phyloP scores from a whole-genome alignment of 768 basidiomycete genomes.

The Collybia sordida region DNA sequence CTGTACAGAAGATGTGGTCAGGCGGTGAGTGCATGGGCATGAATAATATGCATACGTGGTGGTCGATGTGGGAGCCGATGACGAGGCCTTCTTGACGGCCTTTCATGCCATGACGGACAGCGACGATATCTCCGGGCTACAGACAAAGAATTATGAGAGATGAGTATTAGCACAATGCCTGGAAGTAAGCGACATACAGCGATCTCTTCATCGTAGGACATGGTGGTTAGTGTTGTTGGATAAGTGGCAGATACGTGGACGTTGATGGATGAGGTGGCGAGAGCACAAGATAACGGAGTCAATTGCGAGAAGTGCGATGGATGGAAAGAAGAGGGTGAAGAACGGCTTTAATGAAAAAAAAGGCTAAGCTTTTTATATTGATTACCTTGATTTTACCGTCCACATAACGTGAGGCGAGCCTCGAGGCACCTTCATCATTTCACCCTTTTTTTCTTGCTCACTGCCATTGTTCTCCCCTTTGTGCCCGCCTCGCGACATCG shows the following conservation, averaged over 20 bases:
- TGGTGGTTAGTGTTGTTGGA: slow-evolving; percentile 11
- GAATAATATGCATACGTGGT: slow-evolving; percentile 46
- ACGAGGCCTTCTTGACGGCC: slow-evolving; percentile 80
- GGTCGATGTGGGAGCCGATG: slow-evolving; percentile 72
- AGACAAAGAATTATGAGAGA: background rate
- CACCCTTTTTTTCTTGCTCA: slow-evolving; percentile 6
- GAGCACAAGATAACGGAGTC: slow-evolving; percentile 7
- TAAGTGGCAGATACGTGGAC: slow-evolving; percentile 1
- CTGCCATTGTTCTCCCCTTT: background rate
- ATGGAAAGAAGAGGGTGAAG: slow-evolving; percentile 25
- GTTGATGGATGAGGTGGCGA: slow-evolving; percentile 3
- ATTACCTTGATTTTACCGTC: slow-evolving; percentile 24
- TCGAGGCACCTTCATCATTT: slow-evolving; percentile 41
- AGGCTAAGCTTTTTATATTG: slow-evolving; percentile 14
- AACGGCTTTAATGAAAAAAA: slow-evolving; percentile 44
- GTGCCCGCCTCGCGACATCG: background rate
- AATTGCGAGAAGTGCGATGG: slow-evolving; percentile 18
- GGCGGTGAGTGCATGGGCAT: background rate
- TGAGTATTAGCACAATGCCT: background rate
- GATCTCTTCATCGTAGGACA: slow-evolving; percentile 39
- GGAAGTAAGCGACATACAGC: slow-evolving; percentile 19
- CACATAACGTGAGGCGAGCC: slow-evolving; percentile 45
- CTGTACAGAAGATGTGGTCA: slow-evolving; percentile 32
- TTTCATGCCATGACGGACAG: slow-evolving; percentile 61
- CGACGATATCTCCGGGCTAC: slow-evolving; percentile 80